phyloP scores from a whole-genome alignment of 176 grass and related monocot genomes.

The bread wheat (Triticum aestivum) region DNA sequence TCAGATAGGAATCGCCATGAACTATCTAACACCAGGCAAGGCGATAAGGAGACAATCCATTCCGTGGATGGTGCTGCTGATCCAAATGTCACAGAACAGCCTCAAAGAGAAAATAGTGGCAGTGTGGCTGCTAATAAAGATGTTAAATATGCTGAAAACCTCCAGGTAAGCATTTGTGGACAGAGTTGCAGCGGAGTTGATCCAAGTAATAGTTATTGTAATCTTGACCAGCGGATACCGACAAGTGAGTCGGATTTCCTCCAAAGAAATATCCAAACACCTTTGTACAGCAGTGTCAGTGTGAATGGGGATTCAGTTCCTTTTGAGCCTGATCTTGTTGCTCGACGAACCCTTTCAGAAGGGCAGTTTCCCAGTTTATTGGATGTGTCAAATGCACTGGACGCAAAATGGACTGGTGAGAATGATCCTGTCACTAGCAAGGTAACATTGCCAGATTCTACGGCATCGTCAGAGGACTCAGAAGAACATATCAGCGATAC shows the following conservation, averaged over 20 bases:
- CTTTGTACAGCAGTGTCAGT: conserved; percentile 64
- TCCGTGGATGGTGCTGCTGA: conserved; percentile 48
- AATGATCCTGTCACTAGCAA: conserved; percentile 50
- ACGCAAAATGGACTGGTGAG: conserved; percentile 85
- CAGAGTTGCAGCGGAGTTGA: conserved; percentile 24
- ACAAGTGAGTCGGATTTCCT: conserved; percentile 47
- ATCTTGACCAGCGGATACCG: conserved; percentile 30
- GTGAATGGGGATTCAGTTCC: conserved; percentile 47
- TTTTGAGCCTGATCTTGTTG: conserved; percentile 55
- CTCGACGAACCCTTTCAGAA: conserved; percentile 82
- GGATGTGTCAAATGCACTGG: conserved; percentile 71
- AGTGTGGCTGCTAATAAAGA: conserved; percentile 30
- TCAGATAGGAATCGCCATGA: conserved; percentile 48
- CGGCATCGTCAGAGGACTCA: conserved; percentile 47
- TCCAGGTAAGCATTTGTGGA: conserved; percentile 35
- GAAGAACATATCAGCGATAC: conserved; percentile 47
- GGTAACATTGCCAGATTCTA: conserved; percentile 39
- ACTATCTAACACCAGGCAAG: conserved; percentile 28
- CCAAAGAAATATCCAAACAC: conserved; percentile 42
- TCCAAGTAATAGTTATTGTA: conserved; percentile 25
- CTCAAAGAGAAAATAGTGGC: conserved; percentile 41
- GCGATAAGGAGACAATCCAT: conserved; percentile 45
- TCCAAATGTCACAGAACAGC: conserved; percentile 39
- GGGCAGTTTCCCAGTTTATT: conserved; percentile 75
- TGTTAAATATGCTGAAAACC: conserved; percentile 36